Evolutionary conservation across 257 asterid species (phyloP).

Genomic region (Forsythia suspensa): DNA sequence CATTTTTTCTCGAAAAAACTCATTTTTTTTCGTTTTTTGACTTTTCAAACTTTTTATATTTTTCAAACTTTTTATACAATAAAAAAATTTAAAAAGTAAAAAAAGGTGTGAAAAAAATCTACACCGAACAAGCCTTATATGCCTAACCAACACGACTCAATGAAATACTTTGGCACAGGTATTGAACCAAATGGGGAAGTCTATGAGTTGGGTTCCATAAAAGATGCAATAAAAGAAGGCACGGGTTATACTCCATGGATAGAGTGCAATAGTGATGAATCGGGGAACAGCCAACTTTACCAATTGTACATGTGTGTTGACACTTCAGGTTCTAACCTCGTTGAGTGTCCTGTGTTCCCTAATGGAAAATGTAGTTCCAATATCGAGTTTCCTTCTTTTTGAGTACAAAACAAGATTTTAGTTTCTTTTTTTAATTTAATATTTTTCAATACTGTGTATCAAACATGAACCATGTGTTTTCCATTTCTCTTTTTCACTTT

Average conservation of each 20-base stretch:
- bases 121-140: too few relatives aligned
- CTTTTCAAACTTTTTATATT: too few relatives aligned
- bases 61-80: too few relatives aligned
- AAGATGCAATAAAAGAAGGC: slow-evolving; percentile 4
- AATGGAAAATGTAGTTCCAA: slow-evolving; percentile 24
- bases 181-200: slow-evolving; percentile 24
- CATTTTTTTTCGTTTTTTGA: too few relatives aligned
- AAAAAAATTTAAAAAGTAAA: too few relatives aligned
- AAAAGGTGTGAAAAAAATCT: too few relatives aligned
- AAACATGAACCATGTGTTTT: not conserved
- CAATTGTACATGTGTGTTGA: slow-evolving; percentile 33
- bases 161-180: slow-evolving; percentile 8
- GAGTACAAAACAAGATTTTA: not conserved
- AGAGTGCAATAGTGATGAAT: slow-evolving; percentile 28
- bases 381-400: slow-evolving; percentile 28
- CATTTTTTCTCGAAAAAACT: too few relatives aligned
- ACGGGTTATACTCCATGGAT: slow-evolving; percentile 23
- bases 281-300: slow-evolving; percentile 28
- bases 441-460: not conserved
- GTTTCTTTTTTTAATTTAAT: not conserved
- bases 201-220: slow-evolving; percentile 19
- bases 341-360: slow-evolving; percentile 25
- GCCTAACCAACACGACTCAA: not conserved
- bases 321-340: slow-evolving; percentile 23
- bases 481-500: not conserved